A percentile compares a stretch with the other conserved stretches of the same genome.
Conservation (phyloP, 2,329 filamentous ascomycete species). For the Paecilomyces sp. region DNA sequence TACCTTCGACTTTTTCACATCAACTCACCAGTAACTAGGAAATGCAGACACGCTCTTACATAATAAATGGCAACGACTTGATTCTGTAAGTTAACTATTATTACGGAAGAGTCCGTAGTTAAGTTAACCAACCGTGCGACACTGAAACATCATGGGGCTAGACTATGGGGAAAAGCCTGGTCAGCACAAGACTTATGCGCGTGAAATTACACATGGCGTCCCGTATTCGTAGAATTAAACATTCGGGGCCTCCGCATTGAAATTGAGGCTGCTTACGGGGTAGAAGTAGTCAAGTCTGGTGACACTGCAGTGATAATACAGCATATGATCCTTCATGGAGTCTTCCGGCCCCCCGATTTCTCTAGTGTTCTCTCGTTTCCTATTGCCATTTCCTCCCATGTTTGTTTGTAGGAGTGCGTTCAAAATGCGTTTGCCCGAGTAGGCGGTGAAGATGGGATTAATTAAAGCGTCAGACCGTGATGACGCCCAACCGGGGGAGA, state of each 20-base stretch:
- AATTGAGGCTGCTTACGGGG: background rate
- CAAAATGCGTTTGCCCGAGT: background rate
- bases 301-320: background rate
- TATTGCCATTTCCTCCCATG: background rate
- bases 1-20: too few species aligned
- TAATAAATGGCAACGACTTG: too few species aligned
- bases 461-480: background rate
- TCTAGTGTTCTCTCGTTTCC: background rate
- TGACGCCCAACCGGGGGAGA: background rate
- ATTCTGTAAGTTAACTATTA: too few species aligned
- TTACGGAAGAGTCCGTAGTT: too few species aligned
- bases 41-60: too few species aligned
- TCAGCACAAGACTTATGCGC: background rate
- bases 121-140: too few species aligned
- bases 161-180: background rate
- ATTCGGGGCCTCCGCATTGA: background rate
- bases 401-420: background rate
- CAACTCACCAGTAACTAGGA: too few species aligned
- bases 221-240: background rate
- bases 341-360: background rate
- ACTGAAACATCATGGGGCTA: background rate
- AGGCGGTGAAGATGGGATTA: background rate
- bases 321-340: background rate
- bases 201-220: background rate
- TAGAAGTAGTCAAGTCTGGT: background rate